Evolutionary conservation across 148 eudicot species (phyloP).

Genomic region (Nepenthes mirabilis): DNA sequence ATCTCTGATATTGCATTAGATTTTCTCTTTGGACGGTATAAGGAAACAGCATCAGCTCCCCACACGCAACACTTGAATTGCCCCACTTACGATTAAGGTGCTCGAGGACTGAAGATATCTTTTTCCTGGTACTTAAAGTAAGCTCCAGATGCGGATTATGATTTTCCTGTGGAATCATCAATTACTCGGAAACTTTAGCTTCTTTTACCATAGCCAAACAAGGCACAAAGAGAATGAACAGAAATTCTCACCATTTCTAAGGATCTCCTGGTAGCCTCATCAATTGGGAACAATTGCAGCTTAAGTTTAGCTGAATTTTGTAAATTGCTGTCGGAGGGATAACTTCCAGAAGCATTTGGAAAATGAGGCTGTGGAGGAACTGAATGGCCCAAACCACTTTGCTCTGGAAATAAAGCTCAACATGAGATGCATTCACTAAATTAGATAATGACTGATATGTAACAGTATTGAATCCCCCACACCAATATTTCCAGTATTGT

Average conservation of each 20-base stretch:
- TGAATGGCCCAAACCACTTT: slow-evolving; percentile 23
- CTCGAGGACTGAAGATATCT: slow-evolving; percentile 84
- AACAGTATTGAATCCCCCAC: no score
- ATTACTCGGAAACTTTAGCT: slow-evolving; percentile 2
- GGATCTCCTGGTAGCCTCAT: slow-evolving; percentile 67
- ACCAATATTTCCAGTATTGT: no score
- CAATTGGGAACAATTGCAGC: slow-evolving; percentile 89
- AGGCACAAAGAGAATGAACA: slow-evolving; percentile 3
- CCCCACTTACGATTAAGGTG: slow-evolving; percentile 98
- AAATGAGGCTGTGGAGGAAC: slow-evolving; percentile 22
- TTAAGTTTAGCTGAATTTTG: slow-evolving; percentile 49
- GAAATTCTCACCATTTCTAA: slow-evolving; percentile 59
- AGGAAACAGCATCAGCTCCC: slow-evolving; percentile 82
- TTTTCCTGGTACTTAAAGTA: slow-evolving; percentile 74
- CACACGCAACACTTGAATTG: slow-evolving; percentile 43
- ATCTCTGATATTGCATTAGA: slow-evolving; percentile 39
- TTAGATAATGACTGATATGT: no score
- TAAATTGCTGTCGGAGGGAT: slow-evolving; percentile 18
- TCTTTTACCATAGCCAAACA: slow-evolving; percentile 4
- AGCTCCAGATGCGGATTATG: slow-evolving; percentile 95
- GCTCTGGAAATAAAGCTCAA: slow-evolving; percentile 25
- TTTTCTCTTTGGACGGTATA: slow-evolving; percentile 49
- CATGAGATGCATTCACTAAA: slow-evolving; percentile 6
- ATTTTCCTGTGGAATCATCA: slow-evolving; percentile 52
- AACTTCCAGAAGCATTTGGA: slow-evolving; percentile 17